Percentiles rank a stretch among this genome's conserved stretches.
These are phyloP conservation scores for Echinosophora koreensis DNA, from an alignment of 306 rosid genomes.

Conservation along the genomic window DNA sequence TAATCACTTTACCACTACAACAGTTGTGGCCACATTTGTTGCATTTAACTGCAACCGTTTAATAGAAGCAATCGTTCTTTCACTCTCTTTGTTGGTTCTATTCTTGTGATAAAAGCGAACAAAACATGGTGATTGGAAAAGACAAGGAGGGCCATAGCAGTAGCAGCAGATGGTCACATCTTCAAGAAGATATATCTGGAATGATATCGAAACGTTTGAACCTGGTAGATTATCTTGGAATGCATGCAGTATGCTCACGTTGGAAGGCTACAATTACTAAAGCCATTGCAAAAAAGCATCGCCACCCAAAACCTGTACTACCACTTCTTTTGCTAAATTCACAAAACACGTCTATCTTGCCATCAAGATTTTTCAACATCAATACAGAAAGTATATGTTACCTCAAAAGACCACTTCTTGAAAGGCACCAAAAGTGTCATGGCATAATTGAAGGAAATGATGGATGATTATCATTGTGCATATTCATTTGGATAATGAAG, in stretches of 20 bases:
- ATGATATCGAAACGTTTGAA: background rate
- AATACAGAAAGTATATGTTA: background rate
- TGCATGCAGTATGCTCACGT: background rate
- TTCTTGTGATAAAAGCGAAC: too few species aligned
- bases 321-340: background rate
- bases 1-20: too few species aligned
- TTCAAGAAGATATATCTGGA: background rate
- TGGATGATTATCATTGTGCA: background rate
- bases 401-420: background rate
- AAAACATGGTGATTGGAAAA: background rate
- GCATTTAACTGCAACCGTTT: too few species aligned
- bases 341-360: too few species aligned
- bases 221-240: background rate
- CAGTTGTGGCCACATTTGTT: too few species aligned
- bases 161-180: background rate
- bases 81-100: too few species aligned
- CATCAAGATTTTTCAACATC: background rate
- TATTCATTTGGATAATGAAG: too few species aligned
- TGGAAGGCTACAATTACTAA: background rate
- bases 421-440: background rate
- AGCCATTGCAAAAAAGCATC: background rate
- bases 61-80: too few species aligned
- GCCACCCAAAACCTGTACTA: background rate
- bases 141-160: background rate
- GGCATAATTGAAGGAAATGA: background rate